These are phyloP conservation scores for Acanthamoeba castellanii DNA, from an alignment of 208 protist species.

Conservation along the genomic window DNA sequence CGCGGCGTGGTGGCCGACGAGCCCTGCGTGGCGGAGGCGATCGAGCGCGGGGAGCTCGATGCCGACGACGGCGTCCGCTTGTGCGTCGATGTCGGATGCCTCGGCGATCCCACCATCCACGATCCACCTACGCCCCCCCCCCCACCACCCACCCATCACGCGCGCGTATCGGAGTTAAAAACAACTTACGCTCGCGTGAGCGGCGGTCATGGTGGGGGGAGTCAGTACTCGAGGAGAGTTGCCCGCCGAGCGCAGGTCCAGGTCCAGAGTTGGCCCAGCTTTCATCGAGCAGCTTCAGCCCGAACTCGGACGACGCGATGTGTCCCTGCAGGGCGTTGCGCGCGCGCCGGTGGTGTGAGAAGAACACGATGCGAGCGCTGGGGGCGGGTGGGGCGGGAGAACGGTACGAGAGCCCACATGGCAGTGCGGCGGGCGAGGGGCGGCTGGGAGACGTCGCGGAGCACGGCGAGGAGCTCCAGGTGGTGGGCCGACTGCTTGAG, in stretches of 20 bases:
- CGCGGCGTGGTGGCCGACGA: not conserved
- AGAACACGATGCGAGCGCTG: not conserved
- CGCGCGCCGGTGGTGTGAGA: not conserved
- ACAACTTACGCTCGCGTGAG: not conserved
- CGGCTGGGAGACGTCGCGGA: not conserved
- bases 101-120: constrained; percentile 34
- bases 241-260: not conserved
- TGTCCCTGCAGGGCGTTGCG: not conserved
- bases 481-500: constrained; percentile 44
- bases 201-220: not conserved
- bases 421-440: constrained; percentile 27
- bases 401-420: constrained; percentile 58
- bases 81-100: not conserved
- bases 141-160: not conserved
- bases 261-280: not conserved
- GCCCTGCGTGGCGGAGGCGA: not conserved
- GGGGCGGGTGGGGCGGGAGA: not conserved
- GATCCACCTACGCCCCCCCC: not conserved
- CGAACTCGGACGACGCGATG: constrained; percentile 40
- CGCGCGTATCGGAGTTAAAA: not conserved
- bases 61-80: constrained; percentile 18
- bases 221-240: constrained; percentile 17
- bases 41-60: constrained; percentile 1
- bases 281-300: constrained; percentile 45
- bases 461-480: constrained; percentile 9